phyloP scores from a whole-genome alignment of 345 rosid genomes.

The Acer yangbiense region DNA sequence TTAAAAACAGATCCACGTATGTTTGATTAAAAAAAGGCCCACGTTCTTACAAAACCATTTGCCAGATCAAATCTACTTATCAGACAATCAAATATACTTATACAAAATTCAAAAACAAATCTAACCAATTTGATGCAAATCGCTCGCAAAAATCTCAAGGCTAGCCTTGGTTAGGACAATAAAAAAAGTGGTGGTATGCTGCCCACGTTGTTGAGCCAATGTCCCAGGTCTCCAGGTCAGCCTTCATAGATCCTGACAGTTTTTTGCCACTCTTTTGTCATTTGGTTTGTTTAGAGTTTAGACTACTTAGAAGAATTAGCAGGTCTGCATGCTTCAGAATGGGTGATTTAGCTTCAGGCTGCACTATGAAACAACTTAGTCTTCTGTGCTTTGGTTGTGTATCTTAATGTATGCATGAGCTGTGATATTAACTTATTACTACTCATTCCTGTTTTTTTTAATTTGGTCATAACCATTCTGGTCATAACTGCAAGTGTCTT shows the following conservation, averaged over 20 bases:
- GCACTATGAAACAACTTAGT: background rate
- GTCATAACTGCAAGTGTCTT: background rate
- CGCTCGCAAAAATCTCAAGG: no score
- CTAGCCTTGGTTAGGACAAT: background rate
- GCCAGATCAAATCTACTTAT: no score
- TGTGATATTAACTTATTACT: background rate
- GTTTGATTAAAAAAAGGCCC: no score
- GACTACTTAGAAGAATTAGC: background rate
- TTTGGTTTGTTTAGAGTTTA: no score
- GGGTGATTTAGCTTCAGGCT: background rate
- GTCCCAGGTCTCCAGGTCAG: background rate
- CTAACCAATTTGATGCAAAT: no score
- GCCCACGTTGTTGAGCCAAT: no score
- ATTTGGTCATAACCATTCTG: background rate
- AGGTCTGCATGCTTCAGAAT: background rate
- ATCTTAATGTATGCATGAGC: background rate
- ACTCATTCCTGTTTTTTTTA: background rate
- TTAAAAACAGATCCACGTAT: no score
- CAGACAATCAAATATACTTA: no score
- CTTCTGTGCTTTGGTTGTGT: background rate
- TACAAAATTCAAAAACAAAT: no score
- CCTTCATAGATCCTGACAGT: background rate
- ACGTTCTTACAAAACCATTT: no score
- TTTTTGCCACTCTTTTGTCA: background rate
- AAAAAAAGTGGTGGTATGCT: no score